Evolutionary conservation across 257 asterid genomes (phyloP).

Genomic region (Orobanche coerulescens): DNA sequence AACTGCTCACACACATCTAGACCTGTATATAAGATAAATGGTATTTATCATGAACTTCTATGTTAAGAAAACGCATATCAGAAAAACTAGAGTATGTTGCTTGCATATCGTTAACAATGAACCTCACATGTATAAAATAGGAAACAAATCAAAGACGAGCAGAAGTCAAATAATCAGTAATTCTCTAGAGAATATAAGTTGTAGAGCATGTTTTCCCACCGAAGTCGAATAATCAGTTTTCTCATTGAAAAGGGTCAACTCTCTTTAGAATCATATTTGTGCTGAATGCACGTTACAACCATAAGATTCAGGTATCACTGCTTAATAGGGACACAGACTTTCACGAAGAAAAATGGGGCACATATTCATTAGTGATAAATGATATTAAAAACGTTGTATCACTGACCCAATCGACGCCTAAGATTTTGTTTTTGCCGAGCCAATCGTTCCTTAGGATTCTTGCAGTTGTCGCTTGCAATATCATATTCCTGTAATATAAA

Average conservation of each 20-base stretch:
- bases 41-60: conserved; percentile 16
- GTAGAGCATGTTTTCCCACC: neutral
- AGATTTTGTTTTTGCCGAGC: conserved; percentile 91
- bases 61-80: neutral
- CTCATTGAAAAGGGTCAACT: conserved; percentile 7
- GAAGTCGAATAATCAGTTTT: neutral
- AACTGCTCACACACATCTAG: conserved; percentile 92
- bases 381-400: conserved; percentile 18
- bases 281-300: conserved; percentile 10
- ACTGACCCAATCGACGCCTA: conserved; percentile 86
- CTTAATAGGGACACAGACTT: neutral
- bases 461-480: conserved; percentile 63
- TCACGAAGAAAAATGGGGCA: neutral
- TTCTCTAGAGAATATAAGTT: conserved; percentile 9
- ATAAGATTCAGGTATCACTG: conserved; percentile 5
- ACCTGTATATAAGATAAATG: conserved; percentile 42
- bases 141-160: neutral
- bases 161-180: neutral
- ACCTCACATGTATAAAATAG: neutral
- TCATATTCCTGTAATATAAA: conserved; percentile 74
- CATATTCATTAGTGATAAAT: neutral
- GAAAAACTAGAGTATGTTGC: neutral
- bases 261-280: neutral
- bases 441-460: conserved; percentile 83
- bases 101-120: neutral